A percentile compares a stretch with the other conserved stretches of the same genome.
Conservation (phyloP, 352 stramenopile species). For the Lagenidium sp. region DNA sequence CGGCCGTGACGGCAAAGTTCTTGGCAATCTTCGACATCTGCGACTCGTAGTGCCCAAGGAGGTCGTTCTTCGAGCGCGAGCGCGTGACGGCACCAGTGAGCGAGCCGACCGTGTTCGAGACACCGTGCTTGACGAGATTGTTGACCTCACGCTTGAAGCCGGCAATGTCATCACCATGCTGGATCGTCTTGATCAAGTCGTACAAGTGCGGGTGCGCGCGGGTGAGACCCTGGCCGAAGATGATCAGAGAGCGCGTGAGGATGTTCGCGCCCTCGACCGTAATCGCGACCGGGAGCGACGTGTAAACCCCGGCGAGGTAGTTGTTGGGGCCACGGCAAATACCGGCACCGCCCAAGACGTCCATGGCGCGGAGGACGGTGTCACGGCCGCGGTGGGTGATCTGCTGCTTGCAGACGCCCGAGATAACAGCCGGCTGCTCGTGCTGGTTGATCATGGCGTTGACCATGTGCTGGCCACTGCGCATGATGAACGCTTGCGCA, state of each 20-base stretch:
- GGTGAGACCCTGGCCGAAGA: constrained; percentile 97
- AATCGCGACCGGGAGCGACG: constrained; percentile 95
- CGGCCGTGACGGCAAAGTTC: constrained; percentile 95
- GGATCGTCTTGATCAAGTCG: constrained; percentile 95
- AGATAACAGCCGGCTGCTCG: constrained; percentile 97
- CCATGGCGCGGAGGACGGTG: constrained; percentile 96
- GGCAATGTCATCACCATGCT: constrained; percentile 91
- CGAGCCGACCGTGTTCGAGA: constrained; percentile 89
- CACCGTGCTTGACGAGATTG: constrained; percentile 92
- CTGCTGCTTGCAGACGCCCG: constrained; percentile 98
- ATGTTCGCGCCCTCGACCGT: constrained; percentile 98
- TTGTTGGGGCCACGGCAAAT: constrained; percentile 98
- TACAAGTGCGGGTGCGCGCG: constrained; percentile 96
- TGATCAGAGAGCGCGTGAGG: constrained; percentile 95
- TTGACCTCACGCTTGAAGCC: constrained; percentile 92
- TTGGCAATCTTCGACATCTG: constrained; percentile 94
- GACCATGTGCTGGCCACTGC: constrained; percentile 94
- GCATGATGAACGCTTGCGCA: constrained; percentile 92
- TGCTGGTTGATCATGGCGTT: constrained; percentile 99
- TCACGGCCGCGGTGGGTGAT: constrained; percentile 94
- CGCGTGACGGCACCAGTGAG: constrained; percentile 86
- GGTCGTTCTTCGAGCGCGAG: constrained; percentile 88
- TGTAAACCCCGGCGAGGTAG: constrained; percentile 95
- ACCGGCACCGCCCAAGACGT: constrained; percentile 93
- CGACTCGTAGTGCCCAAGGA: constrained; percentile 94